Percentiles rank a stretch among this genome's conserved stretches.
Evolutionary conservation across 768 basidiomycete genomes (phyloP).

Genomic region (Rhodotorula graminis): DNA sequence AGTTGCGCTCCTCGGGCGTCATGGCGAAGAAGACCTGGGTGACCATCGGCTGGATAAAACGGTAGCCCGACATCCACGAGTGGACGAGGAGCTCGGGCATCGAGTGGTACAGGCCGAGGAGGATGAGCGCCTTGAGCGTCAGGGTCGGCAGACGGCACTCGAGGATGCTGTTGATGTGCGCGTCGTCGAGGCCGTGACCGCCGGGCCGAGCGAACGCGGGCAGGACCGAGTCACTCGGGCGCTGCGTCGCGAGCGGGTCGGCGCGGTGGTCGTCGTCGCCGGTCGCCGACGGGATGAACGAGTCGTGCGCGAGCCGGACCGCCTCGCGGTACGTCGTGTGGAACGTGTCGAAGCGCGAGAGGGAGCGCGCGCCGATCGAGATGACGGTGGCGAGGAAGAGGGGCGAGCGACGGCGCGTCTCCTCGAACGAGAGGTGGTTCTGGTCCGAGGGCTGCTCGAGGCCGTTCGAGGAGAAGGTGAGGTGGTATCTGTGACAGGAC

Average conservation of each 20-base stretch:
- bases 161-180: not conserved
- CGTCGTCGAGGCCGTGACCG: not conserved
- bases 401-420: conserved; percentile 27
- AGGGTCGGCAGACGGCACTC: not conserved
- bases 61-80: conserved; percentile 8
- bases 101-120: conserved; percentile 28
- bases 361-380: conserved; percentile 36
- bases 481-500: conserved; percentile 18
- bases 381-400: conserved; percentile 34
- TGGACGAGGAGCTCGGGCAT: conserved; percentile 19
- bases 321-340: conserved; percentile 24
- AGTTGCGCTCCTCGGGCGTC: conserved; percentile 1
- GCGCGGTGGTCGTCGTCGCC: not conserved
- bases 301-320: conserved; percentile 14
- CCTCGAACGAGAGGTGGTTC: conserved; percentile 18
- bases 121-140: conserved; percentile 23
- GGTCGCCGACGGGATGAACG: conserved; percentile 8
- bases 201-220: not conserved
- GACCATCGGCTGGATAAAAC: conserved; percentile 3
- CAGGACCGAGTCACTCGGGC: not conserved
- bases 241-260: not conserved
- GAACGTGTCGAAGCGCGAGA: conserved; percentile 26
- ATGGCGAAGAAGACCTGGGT: not conserved
- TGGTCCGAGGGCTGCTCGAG: not conserved
- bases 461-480: conserved; percentile 15